Conservation (phyloP, 108 stramenopile genomes). For the Craspedostauros australis region DNA sequence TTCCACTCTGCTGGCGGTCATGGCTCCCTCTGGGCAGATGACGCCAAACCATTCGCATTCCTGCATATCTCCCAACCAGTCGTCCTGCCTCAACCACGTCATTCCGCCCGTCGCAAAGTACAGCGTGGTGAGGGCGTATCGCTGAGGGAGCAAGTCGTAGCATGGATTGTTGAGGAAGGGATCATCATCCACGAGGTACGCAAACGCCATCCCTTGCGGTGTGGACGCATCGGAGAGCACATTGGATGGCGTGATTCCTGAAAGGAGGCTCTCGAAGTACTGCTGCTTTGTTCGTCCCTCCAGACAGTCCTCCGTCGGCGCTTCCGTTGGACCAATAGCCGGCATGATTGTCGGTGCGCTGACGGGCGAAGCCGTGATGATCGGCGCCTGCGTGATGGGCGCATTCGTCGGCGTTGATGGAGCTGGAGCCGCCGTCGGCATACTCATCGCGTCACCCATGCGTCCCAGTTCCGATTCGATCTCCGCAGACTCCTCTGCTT, state of each 20-base stretch:
- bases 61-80: conserved; percentile 46
- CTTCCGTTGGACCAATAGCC: not conserved
- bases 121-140: conserved; percentile 54
- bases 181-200: conserved; percentile 25
- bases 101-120: conserved; percentile 44
- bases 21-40: conserved; percentile 20
- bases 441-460: too few species aligned
- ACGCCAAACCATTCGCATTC: conserved; percentile 67
- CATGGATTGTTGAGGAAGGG: conserved; percentile 22
- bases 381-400: not conserved
- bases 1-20: conserved; percentile 6
- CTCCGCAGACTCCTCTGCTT: too few species aligned
- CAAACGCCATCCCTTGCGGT: conserved; percentile 35
- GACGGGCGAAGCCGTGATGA: not conserved
- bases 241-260: conserved; percentile 2
- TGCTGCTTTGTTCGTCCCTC: conserved; percentile 15
- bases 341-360: not conserved
- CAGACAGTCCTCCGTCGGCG: conserved; percentile 9
- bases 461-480: too few species aligned
- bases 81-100: conserved; percentile 14
- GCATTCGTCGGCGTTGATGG: not conserved
- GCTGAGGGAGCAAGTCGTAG: conserved; percentile 25
- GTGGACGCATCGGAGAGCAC: conserved; percentile 21
- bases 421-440: conserved; percentile 4
- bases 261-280: conserved; percentile 15